Percentiles rank a stretch among this genome's conserved stretches.
Conservation (phyloP, 108 stramenopile genomes). For the Poteriospumella lacustris region DNA sequence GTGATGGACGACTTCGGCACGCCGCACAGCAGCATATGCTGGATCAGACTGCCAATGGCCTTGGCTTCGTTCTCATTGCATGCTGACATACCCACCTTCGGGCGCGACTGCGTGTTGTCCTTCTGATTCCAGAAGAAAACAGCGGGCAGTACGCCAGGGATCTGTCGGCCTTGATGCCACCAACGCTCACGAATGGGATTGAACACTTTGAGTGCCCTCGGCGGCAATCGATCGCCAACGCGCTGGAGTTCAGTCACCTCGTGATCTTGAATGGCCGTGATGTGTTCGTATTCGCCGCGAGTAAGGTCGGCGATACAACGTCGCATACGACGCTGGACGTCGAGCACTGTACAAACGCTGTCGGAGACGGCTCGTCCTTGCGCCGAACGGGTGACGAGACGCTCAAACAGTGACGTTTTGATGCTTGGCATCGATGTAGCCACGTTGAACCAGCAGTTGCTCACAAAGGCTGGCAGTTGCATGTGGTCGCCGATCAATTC, state of each 20-base stretch:
- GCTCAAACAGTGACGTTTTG: slow-evolving; percentile 19
- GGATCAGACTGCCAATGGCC: not conserved
- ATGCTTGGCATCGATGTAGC: not conserved
- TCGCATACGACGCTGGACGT: slow-evolving; percentile 27
- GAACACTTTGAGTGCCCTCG: not conserved
- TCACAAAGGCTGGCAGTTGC: slow-evolving; percentile 17
- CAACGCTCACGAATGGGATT: not conserved
- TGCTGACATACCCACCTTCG: slow-evolving; percentile 18
- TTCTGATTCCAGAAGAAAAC: slow-evolving; percentile 13
- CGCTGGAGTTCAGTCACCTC: not conserved
- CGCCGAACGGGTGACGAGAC: not conserved
- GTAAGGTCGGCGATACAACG: not conserved
- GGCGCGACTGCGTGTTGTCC: not conserved
- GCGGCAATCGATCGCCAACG: slow-evolving; percentile 22
- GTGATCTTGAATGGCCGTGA: not conserved
- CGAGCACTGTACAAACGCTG: not conserved
- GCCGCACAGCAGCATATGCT: slow-evolving; percentile 5
- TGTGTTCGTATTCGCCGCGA: not conserved
- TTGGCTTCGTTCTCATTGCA: slow-evolving; percentile 25
- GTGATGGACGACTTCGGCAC: slow-evolving; percentile 11
- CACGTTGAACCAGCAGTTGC: slow-evolving; percentile 1
- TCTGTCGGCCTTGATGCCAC: not conserved
- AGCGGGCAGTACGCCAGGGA: not conserved
- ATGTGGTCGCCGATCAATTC: slow-evolving; percentile 23
- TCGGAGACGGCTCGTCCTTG: not conserved